Evolutionary conservation across 169 alveolate species (phyloP).

Genomic region (Eimeria mitis): DNA sequence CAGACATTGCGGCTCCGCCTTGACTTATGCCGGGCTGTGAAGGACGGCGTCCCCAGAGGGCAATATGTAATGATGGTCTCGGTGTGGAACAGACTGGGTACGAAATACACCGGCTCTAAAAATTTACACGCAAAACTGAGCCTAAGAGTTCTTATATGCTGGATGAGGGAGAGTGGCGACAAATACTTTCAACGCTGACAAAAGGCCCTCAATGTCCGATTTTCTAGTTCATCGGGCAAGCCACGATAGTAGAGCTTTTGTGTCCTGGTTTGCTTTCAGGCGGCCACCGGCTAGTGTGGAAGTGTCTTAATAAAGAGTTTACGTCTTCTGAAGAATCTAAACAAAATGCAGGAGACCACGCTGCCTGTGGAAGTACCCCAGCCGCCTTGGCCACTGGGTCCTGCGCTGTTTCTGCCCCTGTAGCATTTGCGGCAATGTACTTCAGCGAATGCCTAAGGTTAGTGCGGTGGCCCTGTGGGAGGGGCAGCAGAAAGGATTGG

Average conservation of each 20-base stretch:
- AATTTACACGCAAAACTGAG: neutral
- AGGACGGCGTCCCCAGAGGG: conserved; percentile 89
- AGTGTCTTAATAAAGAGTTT: neutral
- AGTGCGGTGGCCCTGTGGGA: neutral
- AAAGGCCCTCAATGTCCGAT: neutral
- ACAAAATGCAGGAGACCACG: conserved; percentile 12
- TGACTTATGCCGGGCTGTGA: conserved; percentile 86
- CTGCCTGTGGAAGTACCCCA: neutral
- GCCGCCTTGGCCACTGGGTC: conserved; percentile 36
- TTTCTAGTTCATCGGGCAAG: neutral
- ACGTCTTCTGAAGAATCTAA: conserved; percentile 8
- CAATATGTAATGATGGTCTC: conserved; percentile 86
- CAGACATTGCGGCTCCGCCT: conserved; percentile 84
- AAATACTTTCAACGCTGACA: neutral
- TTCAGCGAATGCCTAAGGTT: conserved; percentile 78
- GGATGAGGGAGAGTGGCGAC: neutral
- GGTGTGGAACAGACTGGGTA: conserved; percentile 84
- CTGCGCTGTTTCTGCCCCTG: conserved; percentile 72
- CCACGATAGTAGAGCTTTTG: neutral
- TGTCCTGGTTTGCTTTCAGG: conserved; percentile 2
- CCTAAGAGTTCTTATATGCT: too few species aligned
- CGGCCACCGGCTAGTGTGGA: conserved; percentile 65
- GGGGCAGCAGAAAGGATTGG: neutral
- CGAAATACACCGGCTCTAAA: neutral
- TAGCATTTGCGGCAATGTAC: conserved; percentile 73